Conservation (phyloP, 2,329 filamentous ascomycete species). For the Epichloe gansuensis region DNA sequence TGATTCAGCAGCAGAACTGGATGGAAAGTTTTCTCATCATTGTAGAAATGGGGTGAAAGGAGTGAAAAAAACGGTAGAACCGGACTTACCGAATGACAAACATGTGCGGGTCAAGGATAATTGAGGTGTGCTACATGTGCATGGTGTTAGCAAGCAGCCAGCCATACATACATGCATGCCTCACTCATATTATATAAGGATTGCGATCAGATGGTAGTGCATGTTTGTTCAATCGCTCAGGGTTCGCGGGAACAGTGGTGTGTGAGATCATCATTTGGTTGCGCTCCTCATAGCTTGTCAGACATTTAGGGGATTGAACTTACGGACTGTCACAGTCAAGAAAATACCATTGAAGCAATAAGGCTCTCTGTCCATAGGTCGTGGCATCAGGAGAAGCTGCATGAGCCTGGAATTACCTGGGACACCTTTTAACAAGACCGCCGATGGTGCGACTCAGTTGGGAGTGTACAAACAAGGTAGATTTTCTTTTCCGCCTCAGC, state of each 20-base stretch:
- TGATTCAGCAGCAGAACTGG: slow-evolving; percentile 68
- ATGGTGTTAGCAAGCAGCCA: not conserved
- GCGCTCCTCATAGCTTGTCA: not conserved
- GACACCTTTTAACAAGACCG: too few relatives aligned
- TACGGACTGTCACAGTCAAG: not conserved
- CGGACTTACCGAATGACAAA: not conserved
- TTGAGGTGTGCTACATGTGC: not conserved
- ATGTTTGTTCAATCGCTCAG: slow-evolving; percentile 56
- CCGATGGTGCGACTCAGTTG: too few relatives aligned
- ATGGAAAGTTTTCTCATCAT: slow-evolving; percentile 54
- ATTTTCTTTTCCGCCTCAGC: not conserved
- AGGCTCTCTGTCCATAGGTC: not conserved
- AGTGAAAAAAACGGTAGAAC: not conserved
- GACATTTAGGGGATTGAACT: not conserved
- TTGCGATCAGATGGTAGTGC: slow-evolving; percentile 60
- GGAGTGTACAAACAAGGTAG: not conserved
- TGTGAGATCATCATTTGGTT: slow-evolving; percentile 38
- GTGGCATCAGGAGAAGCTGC: not conserved
- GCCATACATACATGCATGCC: not conserved
- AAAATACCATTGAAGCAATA: not conserved
- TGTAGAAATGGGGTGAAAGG: slow-evolving; percentile 6
- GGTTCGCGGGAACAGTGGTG: slow-evolving; percentile 50
- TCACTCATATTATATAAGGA: not conserved
- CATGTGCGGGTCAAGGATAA: not conserved
- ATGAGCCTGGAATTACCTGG: not conserved